Conservation (phyloP, 140 eudicot species). For the Stevia rebaudiana region DNA sequence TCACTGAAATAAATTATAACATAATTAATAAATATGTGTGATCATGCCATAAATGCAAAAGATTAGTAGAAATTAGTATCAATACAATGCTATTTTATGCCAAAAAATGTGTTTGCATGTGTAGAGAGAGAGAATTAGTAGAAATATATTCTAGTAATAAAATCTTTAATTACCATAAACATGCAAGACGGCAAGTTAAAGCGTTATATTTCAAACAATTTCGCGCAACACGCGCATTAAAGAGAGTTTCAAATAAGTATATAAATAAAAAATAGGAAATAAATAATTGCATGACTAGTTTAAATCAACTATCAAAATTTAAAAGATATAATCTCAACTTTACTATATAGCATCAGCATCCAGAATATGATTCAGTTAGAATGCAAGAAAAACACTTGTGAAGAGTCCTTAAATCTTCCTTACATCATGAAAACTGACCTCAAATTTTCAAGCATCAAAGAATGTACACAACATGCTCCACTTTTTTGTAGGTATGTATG, state of each 20-base stretch:
- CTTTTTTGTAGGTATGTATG: background rate
- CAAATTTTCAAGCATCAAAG: background rate
- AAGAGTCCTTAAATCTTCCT: background rate
- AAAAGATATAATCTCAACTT: slow-evolving; percentile 2
- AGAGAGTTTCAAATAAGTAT: background rate
- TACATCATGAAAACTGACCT: background rate
- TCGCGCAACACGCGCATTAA: background rate
- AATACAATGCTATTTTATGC: background rate
- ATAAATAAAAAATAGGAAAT: slow-evolving; percentile 7
- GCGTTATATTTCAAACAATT: slow-evolving; percentile 1
- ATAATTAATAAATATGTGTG: slow-evolving; percentile 2
- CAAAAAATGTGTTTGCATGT: background rate
- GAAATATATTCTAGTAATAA: background rate
- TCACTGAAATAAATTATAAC: slow-evolving; percentile 50
- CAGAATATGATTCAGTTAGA: background rate
- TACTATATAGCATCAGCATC: slow-evolving; percentile 3
- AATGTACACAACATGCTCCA: background rate
- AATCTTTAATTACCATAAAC: background rate
- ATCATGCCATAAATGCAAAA: slow-evolving; percentile 18
- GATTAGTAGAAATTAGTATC: slow-evolving; percentile 1
- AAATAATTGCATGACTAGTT: slow-evolving; percentile 5
- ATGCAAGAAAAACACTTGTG: slow-evolving; percentile 2
- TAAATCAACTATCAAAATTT: background rate
- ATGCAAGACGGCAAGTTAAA: slow-evolving; percentile 9
- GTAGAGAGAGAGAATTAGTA: background rate